These are phyloP conservation scores for Venturia nashicola DNA, from an alignment of 2,329 filamentous ascomycete species.

Conservation along the genomic window DNA sequence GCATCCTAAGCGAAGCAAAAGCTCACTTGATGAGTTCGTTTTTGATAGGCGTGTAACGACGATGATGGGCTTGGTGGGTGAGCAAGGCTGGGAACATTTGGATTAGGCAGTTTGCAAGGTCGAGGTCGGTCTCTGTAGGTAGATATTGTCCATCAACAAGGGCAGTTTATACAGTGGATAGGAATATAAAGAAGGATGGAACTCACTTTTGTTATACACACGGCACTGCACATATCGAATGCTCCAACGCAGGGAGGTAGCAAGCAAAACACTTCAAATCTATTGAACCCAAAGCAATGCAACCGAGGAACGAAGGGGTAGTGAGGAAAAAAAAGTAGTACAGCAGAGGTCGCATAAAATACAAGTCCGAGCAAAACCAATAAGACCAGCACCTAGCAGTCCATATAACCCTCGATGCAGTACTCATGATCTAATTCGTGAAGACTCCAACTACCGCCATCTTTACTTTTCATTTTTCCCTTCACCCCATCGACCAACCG, in stretches of 20 bases:
- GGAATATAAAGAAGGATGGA: not conserved
- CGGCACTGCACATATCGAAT: not conserved
- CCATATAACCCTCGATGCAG: not conserved
- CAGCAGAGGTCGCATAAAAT: conserved; percentile 8
- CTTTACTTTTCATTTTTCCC: conserved; percentile 4
- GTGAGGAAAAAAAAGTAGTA: conserved; percentile 2
- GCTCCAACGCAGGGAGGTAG: not conserved
- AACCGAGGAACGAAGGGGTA: not conserved
- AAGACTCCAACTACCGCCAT: not conserved
- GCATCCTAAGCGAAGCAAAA: no score
- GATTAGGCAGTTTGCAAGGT: no score
- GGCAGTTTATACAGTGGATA: not conserved
- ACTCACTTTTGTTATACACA: not conserved
- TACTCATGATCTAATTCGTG: conserved; percentile 7
- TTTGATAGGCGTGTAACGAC: no score
- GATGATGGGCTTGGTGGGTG: no score
- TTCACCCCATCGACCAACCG: not conserved
- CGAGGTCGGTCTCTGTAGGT: not conserved
- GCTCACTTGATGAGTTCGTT: no score
- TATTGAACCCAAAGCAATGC: not conserved
- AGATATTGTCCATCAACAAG: not conserved
- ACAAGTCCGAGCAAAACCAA: conserved; percentile 6
- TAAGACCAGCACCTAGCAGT: conserved; percentile 1
- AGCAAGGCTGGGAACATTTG: no score
- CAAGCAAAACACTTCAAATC: not conserved